Percentiles rank a stretch among this genome's conserved stretches.
Evolutionary conservation across 306 rosid species (phyloP).

Genomic region (Mimosa pudica): DNA sequence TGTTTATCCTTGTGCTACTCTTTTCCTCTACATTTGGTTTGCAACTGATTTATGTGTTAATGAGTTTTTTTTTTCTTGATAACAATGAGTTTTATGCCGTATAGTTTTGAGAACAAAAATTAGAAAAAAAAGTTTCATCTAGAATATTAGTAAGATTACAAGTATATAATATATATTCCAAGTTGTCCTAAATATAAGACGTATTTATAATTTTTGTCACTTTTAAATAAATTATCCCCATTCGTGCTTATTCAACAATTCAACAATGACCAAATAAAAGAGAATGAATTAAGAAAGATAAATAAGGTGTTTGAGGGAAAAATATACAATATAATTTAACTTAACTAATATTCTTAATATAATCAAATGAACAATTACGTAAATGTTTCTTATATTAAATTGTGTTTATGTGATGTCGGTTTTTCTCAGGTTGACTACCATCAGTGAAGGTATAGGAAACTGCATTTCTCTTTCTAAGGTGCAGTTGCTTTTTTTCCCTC

Average conservation of each 20-base stretch:
- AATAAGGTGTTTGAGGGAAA: too few species aligned
- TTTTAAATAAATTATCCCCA: too few species aligned
- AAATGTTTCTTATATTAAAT: too few species aligned
- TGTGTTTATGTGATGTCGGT: constrained; percentile 17
- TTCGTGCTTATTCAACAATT: too few species aligned
- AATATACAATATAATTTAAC: too few species aligned
- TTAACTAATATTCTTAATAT: too few species aligned
- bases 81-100: constrained; percentile 10
- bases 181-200: too few species aligned
- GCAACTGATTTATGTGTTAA: constrained; percentile 16
- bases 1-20: background rate
- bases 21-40: constrained; percentile 19
- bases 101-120: constrained; percentile 15
- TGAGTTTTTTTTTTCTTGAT: too few species aligned
- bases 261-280: too few species aligned
- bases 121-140: background rate
- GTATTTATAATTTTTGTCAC: too few species aligned
- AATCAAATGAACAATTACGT: too few species aligned
- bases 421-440: constrained; percentile 62
- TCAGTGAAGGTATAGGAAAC: constrained; percentile 59
- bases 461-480: constrained; percentile 88
- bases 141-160: background rate
- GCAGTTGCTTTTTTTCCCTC: constrained; percentile 19
- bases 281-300: too few species aligned
- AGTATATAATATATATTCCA: background rate